Percentiles rank a stretch among this genome's conserved stretches.
These are phyloP conservation scores for Shiraia bambusicola DNA, from an alignment of 2,329 filamentous ascomycete genomes.

Conservation along the genomic window DNA sequence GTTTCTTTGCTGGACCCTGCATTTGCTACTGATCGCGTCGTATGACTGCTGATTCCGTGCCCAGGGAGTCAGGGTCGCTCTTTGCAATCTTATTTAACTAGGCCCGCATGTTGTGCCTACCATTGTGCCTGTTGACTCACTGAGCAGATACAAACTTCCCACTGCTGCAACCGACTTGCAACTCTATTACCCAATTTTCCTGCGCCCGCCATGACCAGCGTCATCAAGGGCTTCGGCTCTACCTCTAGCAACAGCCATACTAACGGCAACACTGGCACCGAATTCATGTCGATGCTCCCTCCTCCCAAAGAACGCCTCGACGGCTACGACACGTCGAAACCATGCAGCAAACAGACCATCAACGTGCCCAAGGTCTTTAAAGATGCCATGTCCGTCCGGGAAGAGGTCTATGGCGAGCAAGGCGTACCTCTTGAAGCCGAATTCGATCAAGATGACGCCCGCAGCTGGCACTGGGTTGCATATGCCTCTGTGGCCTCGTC, in stretches of 20 bases:
- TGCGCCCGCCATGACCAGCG: slow-evolving; percentile 15
- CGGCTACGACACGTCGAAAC: slow-evolving; percentile 41
- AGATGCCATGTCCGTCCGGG: slow-evolving; percentile 60
- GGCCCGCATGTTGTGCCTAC: no score
- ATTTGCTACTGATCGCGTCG: no score
- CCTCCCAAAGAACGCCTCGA: slow-evolving; percentile 40
- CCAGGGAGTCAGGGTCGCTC: no score
- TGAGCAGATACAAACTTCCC: no score
- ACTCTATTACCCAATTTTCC: neutral
- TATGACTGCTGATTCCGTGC: no score
- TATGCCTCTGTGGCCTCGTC: slow-evolving; percentile 64
- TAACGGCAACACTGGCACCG: slow-evolving; percentile 33
- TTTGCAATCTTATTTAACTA: no score
- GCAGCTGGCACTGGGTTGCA: slow-evolving; percentile 84
- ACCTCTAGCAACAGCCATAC: slow-evolving; percentile 14
- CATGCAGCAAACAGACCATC: slow-evolving; percentile 36
- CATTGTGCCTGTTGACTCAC: no score
- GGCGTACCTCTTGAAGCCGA: slow-evolving; percentile 65
- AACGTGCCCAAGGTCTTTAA: slow-evolving; percentile 48
- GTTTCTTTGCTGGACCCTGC: no score
- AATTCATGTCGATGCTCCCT: slow-evolving; percentile 44
- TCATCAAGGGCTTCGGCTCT: slow-evolving; percentile 25
- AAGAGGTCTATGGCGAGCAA: slow-evolving; percentile 61
- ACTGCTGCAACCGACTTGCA: no score
- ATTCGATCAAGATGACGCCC: slow-evolving; percentile 75